A percentile compares a stretch with the other conserved stretches of the same genome.
phyloP scores from a whole-genome alignment of 1,139 yeast species.

The Blastobotrys serpentis region DNA sequence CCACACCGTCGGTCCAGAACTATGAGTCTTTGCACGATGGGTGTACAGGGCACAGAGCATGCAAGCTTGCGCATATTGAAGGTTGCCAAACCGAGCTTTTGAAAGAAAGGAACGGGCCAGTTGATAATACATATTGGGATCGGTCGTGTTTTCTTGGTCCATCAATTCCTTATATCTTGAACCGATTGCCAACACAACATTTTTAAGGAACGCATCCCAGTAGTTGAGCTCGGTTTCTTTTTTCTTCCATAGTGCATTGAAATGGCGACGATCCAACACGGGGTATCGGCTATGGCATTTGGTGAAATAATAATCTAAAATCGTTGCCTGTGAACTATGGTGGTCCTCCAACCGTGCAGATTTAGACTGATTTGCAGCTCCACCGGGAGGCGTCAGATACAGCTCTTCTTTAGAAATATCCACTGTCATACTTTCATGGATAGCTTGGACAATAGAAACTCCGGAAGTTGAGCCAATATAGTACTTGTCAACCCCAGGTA shows the following conservation, averaged over 20 bases:
- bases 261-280: slow-evolving; percentile 14
- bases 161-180: slow-evolving; percentile 21
- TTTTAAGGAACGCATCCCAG: slow-evolving; percentile 18
- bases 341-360: background rate
- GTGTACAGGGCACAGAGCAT: slow-evolving; percentile 18
- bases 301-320: slow-evolving; percentile 14
- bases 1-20: slow-evolving; percentile 25
- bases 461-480: slow-evolving; percentile 21
- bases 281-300: slow-evolving; percentile 17
- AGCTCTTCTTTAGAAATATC: slow-evolving; percentile 19
- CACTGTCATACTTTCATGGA: slow-evolving; percentile 19
- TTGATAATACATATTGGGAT: slow-evolving; percentile 23
- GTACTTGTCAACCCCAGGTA: slow-evolving; percentile 15
- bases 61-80: slow-evolving; percentile 20
- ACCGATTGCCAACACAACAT: slow-evolving; percentile 24
- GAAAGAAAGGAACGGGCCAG: slow-evolving; percentile 14
- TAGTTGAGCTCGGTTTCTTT: slow-evolving; percentile 10
- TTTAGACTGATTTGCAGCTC: background rate
- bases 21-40: slow-evolving; percentile 14
- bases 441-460: slow-evolving; percentile 14
- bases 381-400: slow-evolving; percentile 12
- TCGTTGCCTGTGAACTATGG: slow-evolving; percentile 5
- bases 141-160: slow-evolving; percentile 11
- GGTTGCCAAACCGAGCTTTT: slow-evolving; percentile 16
- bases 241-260: slow-evolving; percentile 4